These are phyloP conservation scores for Globisporangium camurandrum DNA, from an alignment of 352 stramenopile species.

Conservation along the genomic window DNA sequence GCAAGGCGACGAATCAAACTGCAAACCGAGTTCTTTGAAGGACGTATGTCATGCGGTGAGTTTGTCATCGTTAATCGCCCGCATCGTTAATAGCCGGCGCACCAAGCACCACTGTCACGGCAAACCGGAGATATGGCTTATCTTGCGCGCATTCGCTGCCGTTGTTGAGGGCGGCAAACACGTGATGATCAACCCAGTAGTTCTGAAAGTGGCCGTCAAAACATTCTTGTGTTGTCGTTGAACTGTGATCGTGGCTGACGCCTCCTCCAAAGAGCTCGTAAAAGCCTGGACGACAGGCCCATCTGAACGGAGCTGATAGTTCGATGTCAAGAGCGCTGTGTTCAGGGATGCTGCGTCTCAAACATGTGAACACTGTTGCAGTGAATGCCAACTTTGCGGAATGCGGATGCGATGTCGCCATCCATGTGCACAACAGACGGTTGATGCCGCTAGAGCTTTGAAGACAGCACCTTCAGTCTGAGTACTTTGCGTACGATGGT, in stretches of 20 bases:
- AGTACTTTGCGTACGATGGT: slow-evolving; percentile 9
- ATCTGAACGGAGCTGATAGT: slow-evolving; percentile 8
- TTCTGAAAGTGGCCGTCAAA: slow-evolving; percentile 5
- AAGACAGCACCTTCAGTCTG: not conserved
- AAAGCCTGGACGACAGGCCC: slow-evolving; percentile 9
- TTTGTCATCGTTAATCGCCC: slow-evolving; percentile 15
- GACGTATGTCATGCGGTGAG: slow-evolving; percentile 9
- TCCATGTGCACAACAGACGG: not conserved
- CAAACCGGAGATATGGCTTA: slow-evolving; percentile 11
- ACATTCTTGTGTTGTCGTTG: not conserved
- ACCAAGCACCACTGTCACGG: slow-evolving; percentile 12
- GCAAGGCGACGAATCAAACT: slow-evolving; percentile 6
- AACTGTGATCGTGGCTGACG: slow-evolving; percentile 7
- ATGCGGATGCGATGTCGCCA: slow-evolving; percentile 12
- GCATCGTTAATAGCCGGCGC: too few relatives aligned
- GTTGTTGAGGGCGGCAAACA: not conserved
- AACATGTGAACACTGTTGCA: slow-evolving; percentile 13
- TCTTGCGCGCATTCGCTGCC: slow-evolving; percentile 2
- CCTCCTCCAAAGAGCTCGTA: slow-evolving; percentile 10
- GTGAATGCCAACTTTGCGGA: too few relatives aligned
- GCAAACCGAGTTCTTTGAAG: slow-evolving; percentile 6
- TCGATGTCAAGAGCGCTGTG: slow-evolving; percentile 15
- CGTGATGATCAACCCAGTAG: slow-evolving; percentile 17
- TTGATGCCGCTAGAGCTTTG: too few relatives aligned
- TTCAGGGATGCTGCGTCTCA: slow-evolving; percentile 6